Evolutionary conservation across 192 early-diverging fungal species (phyloP), one percentile per base, ranked within the genome.

Genomic region (Umbelopsis sp.): DNA sequence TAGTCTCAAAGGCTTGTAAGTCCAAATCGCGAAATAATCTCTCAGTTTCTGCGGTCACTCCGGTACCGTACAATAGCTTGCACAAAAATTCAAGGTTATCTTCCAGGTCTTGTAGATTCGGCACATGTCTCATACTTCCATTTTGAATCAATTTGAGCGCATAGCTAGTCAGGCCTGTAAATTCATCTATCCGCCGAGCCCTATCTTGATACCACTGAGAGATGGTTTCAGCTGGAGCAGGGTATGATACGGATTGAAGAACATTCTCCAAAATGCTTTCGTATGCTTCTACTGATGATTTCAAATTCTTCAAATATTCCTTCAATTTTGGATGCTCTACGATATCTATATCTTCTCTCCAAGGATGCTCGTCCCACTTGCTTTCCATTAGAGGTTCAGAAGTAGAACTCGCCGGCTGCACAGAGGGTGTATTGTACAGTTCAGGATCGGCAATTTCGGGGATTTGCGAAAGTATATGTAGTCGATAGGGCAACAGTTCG

Each of bases 191-290:
- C 9, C 78, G 78, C 6, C 76, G 76, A 12, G 86, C 83, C 12
- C 90, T 81, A 16, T 81, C 66, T 30, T 72, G 75, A 71, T 90
- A 91, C 89, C 89, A 91, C 5, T 87, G 48, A 12, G 86, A 79
- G 37, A 90, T 79, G 5, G 64, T 50, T 10, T 76, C 67, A 9
- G 73, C 64, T 10, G 76, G 33, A 0, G 88, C 81, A 3, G 89
- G 89, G 69, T 89, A 91, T 4, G 76, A 30, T 13, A 66, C 65
- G 1, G 77, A 25, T 10, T 81, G 72, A 9, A 84, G 72, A 10
- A 75, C 49, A 20, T 70, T 37, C 11, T 72, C 33, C 23, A 85
- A 50, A 21, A 76, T 71, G 50, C 77, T 73, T n/a, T 78, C 46
- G 21, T 82, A 78, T 11, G 50, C 70, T 13, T 74, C 70, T 20